Base-by-base conservation (phyloP, 352 stramenopile genomes). In the Peronospora tabacina region DNA sequence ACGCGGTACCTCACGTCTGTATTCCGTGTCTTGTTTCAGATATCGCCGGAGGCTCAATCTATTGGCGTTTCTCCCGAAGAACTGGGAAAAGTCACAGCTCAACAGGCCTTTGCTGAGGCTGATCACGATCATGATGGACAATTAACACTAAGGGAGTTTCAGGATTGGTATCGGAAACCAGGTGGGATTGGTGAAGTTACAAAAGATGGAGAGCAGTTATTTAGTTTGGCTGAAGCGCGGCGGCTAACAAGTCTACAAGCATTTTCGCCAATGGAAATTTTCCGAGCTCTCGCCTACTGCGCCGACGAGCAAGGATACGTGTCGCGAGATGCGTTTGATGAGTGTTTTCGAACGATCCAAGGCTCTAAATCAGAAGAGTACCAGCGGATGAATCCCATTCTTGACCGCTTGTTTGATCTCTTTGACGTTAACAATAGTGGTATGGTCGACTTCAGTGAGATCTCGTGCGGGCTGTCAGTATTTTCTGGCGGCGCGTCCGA, bases 391-490 rank as follows among this genome's bases (percentile, higher is more conserved):
- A 68, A 76, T 5, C 61, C 75, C n/a, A 82, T 87, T 39, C 45
- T 92, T 19, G 78, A 90, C 28, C 72, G 78, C 17, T 58, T 94
- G 10, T 93, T 94, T 51, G 67, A 78, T 13, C 52, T 92, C 7
- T 92, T 95, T 49, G 85, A 95, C 30, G 64, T 82, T 1, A 79
- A 96, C 49, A 85, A 87, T 48, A 90, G 93, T 44, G 86, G 80
- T 0, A 55, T 82, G 17, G 74, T 96, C 17, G 83, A 95, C 61
- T 85, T 85, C 37, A 88, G 77, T 35, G 86, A 96, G 59, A 88
- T 95, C 11, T 88, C 78, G 5, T 84, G 77, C 20, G 85, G 86
- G 0, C 46, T 96, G 13, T 91, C 79, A 7, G 72, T 96, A 7
- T 82, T 95, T 16, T 95, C 80, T 52, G 82, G 85, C 13, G 82